phyloP scores from a whole-genome alignment of 2,329 filamentous ascomycete species.

The Byssothecium circinans region DNA sequence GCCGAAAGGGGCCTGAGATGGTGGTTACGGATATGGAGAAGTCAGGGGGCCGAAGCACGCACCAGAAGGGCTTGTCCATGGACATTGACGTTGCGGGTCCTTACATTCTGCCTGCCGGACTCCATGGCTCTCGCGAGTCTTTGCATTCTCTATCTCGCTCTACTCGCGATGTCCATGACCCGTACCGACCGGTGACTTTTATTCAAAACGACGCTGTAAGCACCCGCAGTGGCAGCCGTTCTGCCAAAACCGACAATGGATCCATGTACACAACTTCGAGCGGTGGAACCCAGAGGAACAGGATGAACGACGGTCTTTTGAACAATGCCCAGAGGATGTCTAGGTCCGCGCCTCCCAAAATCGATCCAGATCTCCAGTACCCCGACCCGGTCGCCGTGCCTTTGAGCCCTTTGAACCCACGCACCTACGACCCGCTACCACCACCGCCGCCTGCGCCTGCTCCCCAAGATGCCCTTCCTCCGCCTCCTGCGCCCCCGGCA shows the following conservation, averaged over 20 bases:
- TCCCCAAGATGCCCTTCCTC: conserved; percentile 27
- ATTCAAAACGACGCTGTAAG: conserved; percentile 49
- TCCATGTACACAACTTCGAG: conserved; percentile 58
- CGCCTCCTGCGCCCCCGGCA: conserved; percentile 17
- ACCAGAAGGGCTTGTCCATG: conserved; percentile 58
- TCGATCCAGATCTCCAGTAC: conserved; percentile 40
- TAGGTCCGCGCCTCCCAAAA: conserved; percentile 52
- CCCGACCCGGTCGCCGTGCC: conserved; percentile 32
- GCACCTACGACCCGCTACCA: conserved; percentile 11
- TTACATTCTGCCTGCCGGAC: conserved; percentile 84
- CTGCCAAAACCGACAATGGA: conserved; percentile 42
- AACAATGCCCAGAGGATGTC: conserved; percentile 62
- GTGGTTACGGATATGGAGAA: conserved; percentile 59
- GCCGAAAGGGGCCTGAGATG: conserved; percentile 52
- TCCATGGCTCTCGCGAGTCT: conserved; percentile 81
- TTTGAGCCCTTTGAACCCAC: conserved; percentile 37
- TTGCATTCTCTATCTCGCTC: conserved; percentile 81
- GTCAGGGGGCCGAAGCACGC: conserved; percentile 27
- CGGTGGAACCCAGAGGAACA: conserved; percentile 47
- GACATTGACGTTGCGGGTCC: conserved; percentile 76
- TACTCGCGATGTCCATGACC: conserved; percentile 75
- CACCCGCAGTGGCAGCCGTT: conserved; percentile 35
- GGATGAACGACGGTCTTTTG: conserved; percentile 56
- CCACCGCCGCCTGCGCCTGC: conserved; percentile 17
- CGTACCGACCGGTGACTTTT: conserved; percentile 71